Evolutionary conservation across 2,329 filamentous ascomycete species (phyloP), one percentile per base, ranked within the genome.

Genomic region (Colletotrichum orbiculare): DNA sequence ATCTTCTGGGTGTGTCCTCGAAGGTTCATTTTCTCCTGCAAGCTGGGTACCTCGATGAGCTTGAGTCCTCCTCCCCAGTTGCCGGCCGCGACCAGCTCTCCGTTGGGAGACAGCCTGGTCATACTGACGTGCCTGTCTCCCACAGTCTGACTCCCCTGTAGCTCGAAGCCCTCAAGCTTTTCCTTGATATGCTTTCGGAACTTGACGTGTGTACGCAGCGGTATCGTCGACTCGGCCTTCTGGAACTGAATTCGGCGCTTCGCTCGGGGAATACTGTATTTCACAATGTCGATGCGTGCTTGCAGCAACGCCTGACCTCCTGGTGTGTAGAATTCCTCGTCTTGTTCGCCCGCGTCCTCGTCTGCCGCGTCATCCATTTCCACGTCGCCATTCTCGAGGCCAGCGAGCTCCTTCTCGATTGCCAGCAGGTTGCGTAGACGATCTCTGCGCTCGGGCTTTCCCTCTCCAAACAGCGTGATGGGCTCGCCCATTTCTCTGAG

Each of bases 251-350:
- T 82, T 69, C 95, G 87, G 70, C 86, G 86, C 75, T 92, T 93
- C 54, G 96, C 92, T 60, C 93, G 85, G 2, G 94, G 93, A 53
- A 99, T 79, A 6, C 94, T 97, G 77, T 90, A 98, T 49, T 86
- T 84, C 7, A 94, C 93, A 67, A 99, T 94, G 34, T 90, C 86
- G 71, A 89, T 88, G 66, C 96, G 86, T 2, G 93, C 92, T 54
- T 91, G 83, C 5, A 97, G 79, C 33, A 99, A 82, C 45, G 90
- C 89, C 4, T 87, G 83, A 2, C 89, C 87, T 3, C 96, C 96
- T 71, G 91, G 87, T 0, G 95, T 97, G 76, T 97, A 99, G 77
- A 97, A 99, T 71, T 99, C 96, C 73, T 98, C 94, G 69, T 96
- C 92, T 70, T 90, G 88, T 15, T 89, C 88, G 5, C 87, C 88